Percentiles rank a stretch among this genome's conserved stretches.
These are phyloP conservation scores for Cryphonectria nitschkei DNA, from an alignment of 2,329 filamentous ascomycete species.

Conservation along the genomic window DNA sequence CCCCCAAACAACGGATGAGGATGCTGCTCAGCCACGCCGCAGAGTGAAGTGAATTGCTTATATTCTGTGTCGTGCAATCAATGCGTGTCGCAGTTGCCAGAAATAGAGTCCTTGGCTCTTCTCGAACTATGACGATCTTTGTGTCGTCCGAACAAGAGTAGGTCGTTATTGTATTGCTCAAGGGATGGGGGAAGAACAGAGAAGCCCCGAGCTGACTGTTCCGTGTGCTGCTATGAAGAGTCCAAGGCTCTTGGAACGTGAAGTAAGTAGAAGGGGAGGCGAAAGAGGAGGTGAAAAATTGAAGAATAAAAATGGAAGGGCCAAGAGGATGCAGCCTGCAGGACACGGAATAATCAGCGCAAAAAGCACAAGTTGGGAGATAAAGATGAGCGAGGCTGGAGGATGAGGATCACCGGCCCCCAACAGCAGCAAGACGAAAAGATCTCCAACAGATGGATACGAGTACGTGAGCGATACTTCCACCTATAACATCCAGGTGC, in stretches of 20 bases:
- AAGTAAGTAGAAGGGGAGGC: constrained; percentile 1
- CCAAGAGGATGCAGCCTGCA: background rate
- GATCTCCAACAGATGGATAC: background rate
- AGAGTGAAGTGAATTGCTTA: constrained; percentile 14
- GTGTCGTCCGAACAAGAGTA: background rate
- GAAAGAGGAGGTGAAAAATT: background rate
- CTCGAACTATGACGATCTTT: constrained; percentile 1
- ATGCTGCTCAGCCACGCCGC: constrained; percentile 24
- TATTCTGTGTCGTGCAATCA: background rate
- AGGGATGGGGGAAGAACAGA: background rate
- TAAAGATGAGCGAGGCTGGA: constrained; percentile 13
- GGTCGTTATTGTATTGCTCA: background rate
- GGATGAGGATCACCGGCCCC: constrained; percentile 18
- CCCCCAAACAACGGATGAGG: background rate
- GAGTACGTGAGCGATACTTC: background rate
- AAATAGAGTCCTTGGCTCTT: background rate
- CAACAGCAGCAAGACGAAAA: constrained; percentile 6
- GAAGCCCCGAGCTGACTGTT: no score
- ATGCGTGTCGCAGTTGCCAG: background rate
- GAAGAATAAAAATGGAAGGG: background rate
- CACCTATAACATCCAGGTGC: background rate
- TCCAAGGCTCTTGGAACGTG: background rate
- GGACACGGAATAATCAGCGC: background rate
- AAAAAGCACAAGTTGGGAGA: background rate
- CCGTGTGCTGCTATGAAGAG: background rate